Evolutionary conservation across 1,139 yeast genomes (phyloP).

Genomic region (Blastobotrys apis): DNA sequence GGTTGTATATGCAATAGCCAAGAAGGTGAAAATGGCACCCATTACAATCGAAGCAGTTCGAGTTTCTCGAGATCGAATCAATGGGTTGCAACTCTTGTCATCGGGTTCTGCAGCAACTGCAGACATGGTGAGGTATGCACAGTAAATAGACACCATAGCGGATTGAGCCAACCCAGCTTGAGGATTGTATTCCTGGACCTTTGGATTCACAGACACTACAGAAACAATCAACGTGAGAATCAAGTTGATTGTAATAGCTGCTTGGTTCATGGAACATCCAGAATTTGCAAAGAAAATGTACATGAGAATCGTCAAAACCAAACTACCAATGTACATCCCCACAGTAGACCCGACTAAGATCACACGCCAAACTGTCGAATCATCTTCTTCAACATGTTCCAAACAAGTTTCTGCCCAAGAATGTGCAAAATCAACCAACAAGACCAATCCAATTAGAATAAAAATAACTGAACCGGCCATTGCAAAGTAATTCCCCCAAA

Average conservation of each 20-base stretch:
- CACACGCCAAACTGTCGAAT: slow-evolving; percentile 77
- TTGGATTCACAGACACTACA: slow-evolving; percentile 69
- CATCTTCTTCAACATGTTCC: slow-evolving; percentile 83
- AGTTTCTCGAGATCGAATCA: slow-evolving; percentile 83
- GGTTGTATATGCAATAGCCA: slow-evolving; percentile 95
- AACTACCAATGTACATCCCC: slow-evolving; percentile 70
- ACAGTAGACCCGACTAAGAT: slow-evolving; percentile 82
- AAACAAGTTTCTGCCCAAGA: slow-evolving; percentile 98
- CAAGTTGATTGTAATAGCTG: slow-evolving; percentile 77
- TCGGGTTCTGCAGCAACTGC: slow-evolving; percentile 98
- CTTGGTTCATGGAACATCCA: slow-evolving; percentile 89
- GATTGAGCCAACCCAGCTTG: slow-evolving; percentile 96
- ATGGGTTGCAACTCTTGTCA: slow-evolving; percentile 85
- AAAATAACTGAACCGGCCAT: slow-evolving; percentile 80
- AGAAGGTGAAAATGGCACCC: slow-evolving; percentile 90
- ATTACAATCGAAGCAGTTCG: slow-evolving; percentile 82
- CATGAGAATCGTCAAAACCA: slow-evolving; percentile 73
- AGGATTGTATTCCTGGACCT: slow-evolving; percentile 87
- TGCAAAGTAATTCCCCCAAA: slow-evolving; percentile 90
- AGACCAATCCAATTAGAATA: slow-evolving; percentile 81
- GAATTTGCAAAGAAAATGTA: slow-evolving; percentile 73
- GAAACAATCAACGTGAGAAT: slow-evolving; percentile 62
- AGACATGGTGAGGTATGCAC: slow-evolving; percentile 86
- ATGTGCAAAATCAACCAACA: slow-evolving; percentile 95
- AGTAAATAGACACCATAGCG: slow-evolving; percentile 91